phyloP scores from a whole-genome alignment of 1,284 basidiomycete species.

The Moesziomyces aphidis region DNA sequence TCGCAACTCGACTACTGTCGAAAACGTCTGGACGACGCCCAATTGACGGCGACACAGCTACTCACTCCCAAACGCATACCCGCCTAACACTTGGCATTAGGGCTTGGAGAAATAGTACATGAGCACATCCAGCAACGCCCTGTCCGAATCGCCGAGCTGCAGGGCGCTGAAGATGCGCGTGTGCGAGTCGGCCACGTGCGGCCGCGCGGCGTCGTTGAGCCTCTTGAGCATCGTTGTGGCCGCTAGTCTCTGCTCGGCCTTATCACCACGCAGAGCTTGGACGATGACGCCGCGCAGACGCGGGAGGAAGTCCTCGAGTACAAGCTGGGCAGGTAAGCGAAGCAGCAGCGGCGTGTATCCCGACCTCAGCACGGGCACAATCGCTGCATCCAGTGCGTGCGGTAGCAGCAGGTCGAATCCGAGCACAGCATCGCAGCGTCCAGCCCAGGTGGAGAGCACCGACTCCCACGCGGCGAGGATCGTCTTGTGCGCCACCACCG shows the following conservation, averaged over 20 bases:
- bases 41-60: not conserved
- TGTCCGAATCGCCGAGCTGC: slow-evolving; percentile 9
- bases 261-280: not conserved
- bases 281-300: not conserved
- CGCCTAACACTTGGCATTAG: slow-evolving; percentile 2
- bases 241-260: slow-evolving; percentile 8
- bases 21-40: not conserved
- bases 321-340: slow-evolving; percentile 45
- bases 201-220: slow-evolving; percentile 11
- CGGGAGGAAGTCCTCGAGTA: slow-evolving; percentile 54
- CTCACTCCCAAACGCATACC: not conserved
- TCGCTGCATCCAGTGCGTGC: not conserved
- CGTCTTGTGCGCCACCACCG: slow-evolving; percentile 30
- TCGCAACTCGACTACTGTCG: not conserved
- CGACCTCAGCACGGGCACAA: slow-evolving; percentile 1
- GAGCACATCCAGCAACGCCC: slow-evolving; percentile 44
- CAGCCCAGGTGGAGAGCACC: slow-evolving; percentile 23
- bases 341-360: slow-evolving; percentile 28
- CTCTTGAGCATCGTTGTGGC: slow-evolving; percentile 26
- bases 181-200: slow-evolving; percentile 10
- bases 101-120: slow-evolving; percentile 48
- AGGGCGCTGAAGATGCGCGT: slow-evolving; percentile 29
- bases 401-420: slow-evolving; percentile 35
- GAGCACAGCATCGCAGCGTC: slow-evolving; percentile 41
- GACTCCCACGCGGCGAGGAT: slow-evolving; percentile 28